phyloP scores from a whole-genome alignment of 257 asterid genomes.

The Eucommia ulmoides region DNA sequence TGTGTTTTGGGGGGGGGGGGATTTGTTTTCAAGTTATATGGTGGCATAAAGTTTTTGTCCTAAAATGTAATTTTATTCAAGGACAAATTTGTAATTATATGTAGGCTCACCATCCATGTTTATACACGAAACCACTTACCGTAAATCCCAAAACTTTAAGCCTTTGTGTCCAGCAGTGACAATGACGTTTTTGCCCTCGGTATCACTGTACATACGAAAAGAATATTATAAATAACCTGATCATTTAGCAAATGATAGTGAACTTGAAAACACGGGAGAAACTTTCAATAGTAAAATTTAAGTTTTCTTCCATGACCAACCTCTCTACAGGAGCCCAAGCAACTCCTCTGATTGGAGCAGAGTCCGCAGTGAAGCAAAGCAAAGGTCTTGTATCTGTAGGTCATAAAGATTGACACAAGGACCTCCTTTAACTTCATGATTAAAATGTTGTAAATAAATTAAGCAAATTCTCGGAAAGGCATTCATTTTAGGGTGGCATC shows the following conservation, averaged over 20 bases:
- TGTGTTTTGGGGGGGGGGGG: too few relatives aligned
- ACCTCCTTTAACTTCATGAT: too few relatives aligned
- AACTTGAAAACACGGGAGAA: slow-evolving; percentile 5
- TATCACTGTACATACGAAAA: slow-evolving; percentile 37
- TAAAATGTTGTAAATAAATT: too few relatives aligned
- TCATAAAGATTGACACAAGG: too few relatives aligned
- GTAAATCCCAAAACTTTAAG: slow-evolving; percentile 81
- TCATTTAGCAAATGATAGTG: not conserved
- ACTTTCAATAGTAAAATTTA: too few relatives aligned
- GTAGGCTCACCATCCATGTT: too few relatives aligned
- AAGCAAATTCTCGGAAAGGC: too few relatives aligned
- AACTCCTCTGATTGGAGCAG: slow-evolving; percentile 72
- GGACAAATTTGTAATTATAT: too few relatives aligned
- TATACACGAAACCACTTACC: slow-evolving; percentile 27
- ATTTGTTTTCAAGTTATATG: too few relatives aligned
- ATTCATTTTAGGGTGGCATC: too few relatives aligned
- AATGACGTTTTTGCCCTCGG: slow-evolving; percentile 48
- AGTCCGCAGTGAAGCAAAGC: slow-evolving; percentile 77
- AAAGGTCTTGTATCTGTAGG: slow-evolving; percentile 72
- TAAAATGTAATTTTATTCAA: too few relatives aligned
- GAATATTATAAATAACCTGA: not conserved
- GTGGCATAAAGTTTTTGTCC: too few relatives aligned
- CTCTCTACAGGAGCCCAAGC: slow-evolving; percentile 76
- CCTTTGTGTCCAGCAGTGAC: slow-evolving; percentile 66
- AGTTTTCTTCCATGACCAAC: slow-evolving; percentile 25